phyloP scores from a whole-genome alignment of 345 rosid species.

The Arabidopsis arenosa region DNA sequence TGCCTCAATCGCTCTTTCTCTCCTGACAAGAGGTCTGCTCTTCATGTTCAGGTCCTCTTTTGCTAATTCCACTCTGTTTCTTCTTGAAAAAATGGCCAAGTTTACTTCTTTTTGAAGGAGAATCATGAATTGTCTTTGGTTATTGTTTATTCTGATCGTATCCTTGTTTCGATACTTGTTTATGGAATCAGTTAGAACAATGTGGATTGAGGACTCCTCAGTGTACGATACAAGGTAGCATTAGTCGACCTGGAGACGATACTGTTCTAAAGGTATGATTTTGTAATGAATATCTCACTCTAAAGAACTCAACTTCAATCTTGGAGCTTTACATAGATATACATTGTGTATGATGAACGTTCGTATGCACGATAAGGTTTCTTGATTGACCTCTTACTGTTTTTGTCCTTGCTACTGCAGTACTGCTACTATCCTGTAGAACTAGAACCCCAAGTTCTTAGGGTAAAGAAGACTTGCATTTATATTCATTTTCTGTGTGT shows the following conservation, averaged over 20 bases:
- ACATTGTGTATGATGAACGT: neutral
- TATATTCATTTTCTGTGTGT: neutral
- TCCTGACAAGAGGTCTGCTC: conserved; percentile 69
- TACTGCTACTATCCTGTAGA: neutral
- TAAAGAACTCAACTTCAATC: neutral
- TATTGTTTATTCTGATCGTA: conserved; percentile 2
- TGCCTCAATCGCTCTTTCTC: conserved; percentile 56
- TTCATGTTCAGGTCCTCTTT: conserved; percentile 78
- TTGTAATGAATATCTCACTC: conserved; percentile 10
- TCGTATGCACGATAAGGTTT: neutral
- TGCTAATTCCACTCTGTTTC: neutral
- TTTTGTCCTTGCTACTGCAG: neutral
- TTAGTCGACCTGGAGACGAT: conserved; percentile 65
- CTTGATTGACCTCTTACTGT: neutral
- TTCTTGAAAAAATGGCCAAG: neutral
- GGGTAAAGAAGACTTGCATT: neutral
- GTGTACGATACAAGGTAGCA: conserved; percentile 84
- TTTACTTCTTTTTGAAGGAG: too few species aligned
- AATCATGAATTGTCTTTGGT: neutral
- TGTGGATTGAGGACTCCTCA: conserved; percentile 87
- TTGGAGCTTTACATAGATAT: neutral
- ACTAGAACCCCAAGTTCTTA: neutral
- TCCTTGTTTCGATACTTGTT: neutral
- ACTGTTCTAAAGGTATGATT: conserved; percentile 54
- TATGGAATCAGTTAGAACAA: conserved; percentile 67